phyloP scores from a whole-genome alignment of 2,329 filamentous ascomycete genomes.

The Anthostomella pinea region DNA sequence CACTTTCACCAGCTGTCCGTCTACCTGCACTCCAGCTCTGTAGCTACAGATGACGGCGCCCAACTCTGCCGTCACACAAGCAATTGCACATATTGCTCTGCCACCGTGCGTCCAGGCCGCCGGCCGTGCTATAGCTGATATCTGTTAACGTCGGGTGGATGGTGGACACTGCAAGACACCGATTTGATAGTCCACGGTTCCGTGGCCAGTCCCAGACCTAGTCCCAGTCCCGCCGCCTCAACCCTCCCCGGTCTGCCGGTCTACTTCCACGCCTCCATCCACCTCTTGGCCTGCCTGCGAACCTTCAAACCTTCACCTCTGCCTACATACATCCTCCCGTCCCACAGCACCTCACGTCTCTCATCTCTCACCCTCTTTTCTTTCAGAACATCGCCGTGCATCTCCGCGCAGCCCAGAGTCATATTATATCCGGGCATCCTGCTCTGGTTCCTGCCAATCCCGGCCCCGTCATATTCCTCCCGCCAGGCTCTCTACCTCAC shows the following conservation, averaged over 20 bases:
- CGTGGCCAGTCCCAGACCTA: too few relatives aligned
- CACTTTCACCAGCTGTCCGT: too few relatives aligned
- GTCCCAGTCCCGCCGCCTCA: constrained; percentile 33
- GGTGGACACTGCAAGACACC: constrained; percentile 27
- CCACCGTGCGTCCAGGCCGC: too few relatives aligned
- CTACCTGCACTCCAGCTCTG: too few relatives aligned
- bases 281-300: constrained; percentile 31
- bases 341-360: constrained; percentile 19
- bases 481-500: constrained; percentile 4
- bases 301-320: constrained; percentile 26
- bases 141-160: constrained; percentile 17
- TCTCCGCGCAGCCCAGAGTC: too few relatives aligned
- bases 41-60: too few relatives aligned
- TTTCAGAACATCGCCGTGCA: constrained; percentile 4
- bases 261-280: constrained; percentile 24
- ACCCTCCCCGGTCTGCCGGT: constrained; percentile 29
- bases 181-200: constrained; percentile 29
- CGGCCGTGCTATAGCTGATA: too few relatives aligned
- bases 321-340: constrained; percentile 15
- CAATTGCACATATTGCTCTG: too few relatives aligned
- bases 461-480: neutral
- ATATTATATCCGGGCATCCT: too few relatives aligned
- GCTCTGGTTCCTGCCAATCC: too few relatives aligned
- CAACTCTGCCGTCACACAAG: too few relatives aligned
- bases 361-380: constrained; percentile 14